Base-by-base conservation (phyloP, 305 asterid genomes). In the Fraxinus ornus region DNA sequence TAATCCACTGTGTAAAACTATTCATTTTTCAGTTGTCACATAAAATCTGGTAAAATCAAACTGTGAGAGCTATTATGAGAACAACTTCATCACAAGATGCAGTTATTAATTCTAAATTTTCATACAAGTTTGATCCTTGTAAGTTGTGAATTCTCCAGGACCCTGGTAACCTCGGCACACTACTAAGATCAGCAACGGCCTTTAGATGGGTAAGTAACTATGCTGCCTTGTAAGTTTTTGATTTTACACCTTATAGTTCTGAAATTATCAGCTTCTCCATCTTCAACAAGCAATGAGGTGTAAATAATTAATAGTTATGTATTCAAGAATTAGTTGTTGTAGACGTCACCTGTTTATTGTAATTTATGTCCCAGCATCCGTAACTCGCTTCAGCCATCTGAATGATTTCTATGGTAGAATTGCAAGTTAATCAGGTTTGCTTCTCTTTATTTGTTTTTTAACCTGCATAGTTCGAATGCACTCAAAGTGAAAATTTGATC, bases 91-190 rank as follows among this genome's bases (percentile, higher is more conserved):
- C 26, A 78, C 71, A 64, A 57, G 80, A 79, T 75, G 79, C 26
- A 75, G 33, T 76, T 57, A 47, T 21, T 44, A 33, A 57, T 52
- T 47, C 37, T 76, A 64, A 5, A 62, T 80, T 24, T 75, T 62
- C 75, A 28, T 77, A 41, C 62, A 55, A 19, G 35, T 13, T 7
- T 57, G 62, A 78, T 13, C 21, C 22, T 66, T 62, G 7, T 78
- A 68, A 80, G 75, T 35, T 8, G 21, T 30, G 26, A 22, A 64
- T 17, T 62, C 39, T 83, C 88, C 92, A 95, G 98, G 99, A 95
- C 87, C 99, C 98, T 3, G 99, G 98, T 80, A 94, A 95, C 82
- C 95, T 95, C 66, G 99, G 98, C 60, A 91, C 99, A 9, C 89
- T 95, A 73, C 90, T 95, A 80, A 88, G 99, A 86, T 90, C 98